Evolutionary conservation across 2,329 filamentous ascomycete genomes (phyloP).

Genomic region (Colletotrichum theobromicola): DNA sequence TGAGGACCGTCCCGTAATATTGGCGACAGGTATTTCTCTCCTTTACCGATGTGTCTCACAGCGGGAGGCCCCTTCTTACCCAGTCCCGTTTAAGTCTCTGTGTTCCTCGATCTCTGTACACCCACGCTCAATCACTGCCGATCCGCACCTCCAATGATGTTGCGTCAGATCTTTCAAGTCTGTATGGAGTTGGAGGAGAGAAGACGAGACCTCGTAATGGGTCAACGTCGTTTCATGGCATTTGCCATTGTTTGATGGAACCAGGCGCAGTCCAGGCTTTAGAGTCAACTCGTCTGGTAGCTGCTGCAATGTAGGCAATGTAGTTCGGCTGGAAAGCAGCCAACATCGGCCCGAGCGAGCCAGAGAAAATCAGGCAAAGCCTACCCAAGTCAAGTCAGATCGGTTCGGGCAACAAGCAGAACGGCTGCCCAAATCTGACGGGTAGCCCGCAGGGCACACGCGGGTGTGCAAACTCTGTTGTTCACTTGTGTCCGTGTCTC

Average conservation of each 20-base stretch:
- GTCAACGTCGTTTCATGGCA: neutral
- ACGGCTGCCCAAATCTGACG: slow-evolving; percentile 7
- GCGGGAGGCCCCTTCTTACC: slow-evolving; percentile 4
- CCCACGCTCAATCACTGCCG: neutral
- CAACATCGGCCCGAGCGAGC: slow-evolving; percentile 6
- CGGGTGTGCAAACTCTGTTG: slow-evolving; percentile 2
- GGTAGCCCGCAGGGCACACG: neutral
- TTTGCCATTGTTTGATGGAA: neutral
- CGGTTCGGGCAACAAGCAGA: neutral
- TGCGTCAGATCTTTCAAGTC: neutral
- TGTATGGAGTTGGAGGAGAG: neutral
- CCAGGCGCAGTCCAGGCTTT: neutral
- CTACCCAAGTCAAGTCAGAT: neutral
- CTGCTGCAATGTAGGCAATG: neutral
- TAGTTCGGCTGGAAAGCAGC: neutral
- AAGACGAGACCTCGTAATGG: neutral
- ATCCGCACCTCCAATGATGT: neutral
- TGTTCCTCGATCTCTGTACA: slow-evolving; percentile 1
- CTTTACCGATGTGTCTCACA: neutral
- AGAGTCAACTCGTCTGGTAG: neutral
- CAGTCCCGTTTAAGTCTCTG: neutral
- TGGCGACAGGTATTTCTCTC: neutral
- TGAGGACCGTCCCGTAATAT: neutral
- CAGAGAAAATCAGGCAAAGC: neutral
- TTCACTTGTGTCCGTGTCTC: neutral